A percentile compares a stretch with the other conserved stretches of the same genome.
Conservation (phyloP, 2,329 filamentous ascomycete species). For the Triangularia setosa region DNA sequence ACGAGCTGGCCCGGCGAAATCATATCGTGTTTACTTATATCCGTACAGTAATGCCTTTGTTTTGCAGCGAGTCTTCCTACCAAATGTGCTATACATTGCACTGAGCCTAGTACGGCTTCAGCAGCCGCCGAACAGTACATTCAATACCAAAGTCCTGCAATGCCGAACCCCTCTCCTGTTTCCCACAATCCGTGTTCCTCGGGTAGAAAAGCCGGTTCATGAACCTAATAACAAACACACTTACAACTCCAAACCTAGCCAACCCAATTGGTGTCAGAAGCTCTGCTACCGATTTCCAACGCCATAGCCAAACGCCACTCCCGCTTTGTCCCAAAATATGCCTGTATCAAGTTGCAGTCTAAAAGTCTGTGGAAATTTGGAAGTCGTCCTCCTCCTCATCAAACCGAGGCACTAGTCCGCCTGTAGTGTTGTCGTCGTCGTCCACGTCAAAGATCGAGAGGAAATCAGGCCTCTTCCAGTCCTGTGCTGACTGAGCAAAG, state of each 20-base stretch:
- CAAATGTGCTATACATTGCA: too few species aligned
- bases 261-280: not conserved
- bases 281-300: not conserved
- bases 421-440: conserved; percentile 43
- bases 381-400: conserved; percentile 53
- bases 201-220: not conserved
- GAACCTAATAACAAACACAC: not conserved
- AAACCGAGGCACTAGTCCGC: conserved; percentile 33
- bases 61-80: not conserved
- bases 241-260: not conserved
- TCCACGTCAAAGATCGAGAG: conserved; percentile 54
- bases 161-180: not conserved
- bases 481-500: conserved; percentile 34
- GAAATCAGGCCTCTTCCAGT: conserved; percentile 46
- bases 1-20: not conserved
- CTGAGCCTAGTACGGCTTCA: too few species aligned
- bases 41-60: not conserved
- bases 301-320: conserved; percentile 13
- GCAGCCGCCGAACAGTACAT: too few species aligned
- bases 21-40: not conserved
- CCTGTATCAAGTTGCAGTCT: not conserved
- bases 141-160: not conserved
- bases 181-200: not conserved
- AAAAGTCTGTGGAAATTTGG: conserved; percentile 46
- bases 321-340: not conserved